Evolutionary conservation across 2,329 filamentous ascomycete species (phyloP).

Genomic region (Venturia nashicola): DNA sequence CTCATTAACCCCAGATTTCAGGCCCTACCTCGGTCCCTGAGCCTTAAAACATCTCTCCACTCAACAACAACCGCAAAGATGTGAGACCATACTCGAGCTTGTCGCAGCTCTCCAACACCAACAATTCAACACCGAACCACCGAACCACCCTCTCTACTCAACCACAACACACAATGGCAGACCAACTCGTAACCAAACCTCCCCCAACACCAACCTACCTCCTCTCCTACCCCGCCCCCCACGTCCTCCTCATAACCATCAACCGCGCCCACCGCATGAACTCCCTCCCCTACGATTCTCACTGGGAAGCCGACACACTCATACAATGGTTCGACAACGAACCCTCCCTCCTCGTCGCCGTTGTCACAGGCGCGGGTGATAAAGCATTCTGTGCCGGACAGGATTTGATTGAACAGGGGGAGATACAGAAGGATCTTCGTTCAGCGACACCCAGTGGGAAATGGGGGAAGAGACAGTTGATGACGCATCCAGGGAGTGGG

Average conservation of each 20-base stretch:
- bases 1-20: background rate
- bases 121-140: too few species aligned
- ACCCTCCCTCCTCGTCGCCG: constrained; percentile 17
- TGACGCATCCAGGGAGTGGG: constrained; percentile 29
- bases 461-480: constrained; percentile 8
- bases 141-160: too few species aligned
- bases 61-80: background rate
- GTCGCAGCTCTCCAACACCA: background rate
- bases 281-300: constrained; percentile 29
- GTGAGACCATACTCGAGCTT: background rate
- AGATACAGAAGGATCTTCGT: constrained; percentile 13
- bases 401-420: constrained; percentile 38
- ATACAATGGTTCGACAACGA: constrained; percentile 32
- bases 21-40: background rate
- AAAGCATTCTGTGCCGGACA: constrained; percentile 44
- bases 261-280: constrained; percentile 39
- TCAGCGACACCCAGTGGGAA: background rate
- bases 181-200: background rate
- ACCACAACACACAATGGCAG: background rate
- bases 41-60: background rate
- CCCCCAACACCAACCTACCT: constrained; percentile 17
- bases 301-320: constrained; percentile 36
- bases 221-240: constrained; percentile 33
- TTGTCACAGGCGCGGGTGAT: constrained; percentile 40
- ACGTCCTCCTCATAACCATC: constrained; percentile 40